A percentile compares a stretch with the other conserved stretches of the same genome.
These are phyloP conservation scores for Scolecobasidium constrictum DNA, from an alignment of 2,329 filamentous ascomycete genomes.

Conservation along the genomic window DNA sequence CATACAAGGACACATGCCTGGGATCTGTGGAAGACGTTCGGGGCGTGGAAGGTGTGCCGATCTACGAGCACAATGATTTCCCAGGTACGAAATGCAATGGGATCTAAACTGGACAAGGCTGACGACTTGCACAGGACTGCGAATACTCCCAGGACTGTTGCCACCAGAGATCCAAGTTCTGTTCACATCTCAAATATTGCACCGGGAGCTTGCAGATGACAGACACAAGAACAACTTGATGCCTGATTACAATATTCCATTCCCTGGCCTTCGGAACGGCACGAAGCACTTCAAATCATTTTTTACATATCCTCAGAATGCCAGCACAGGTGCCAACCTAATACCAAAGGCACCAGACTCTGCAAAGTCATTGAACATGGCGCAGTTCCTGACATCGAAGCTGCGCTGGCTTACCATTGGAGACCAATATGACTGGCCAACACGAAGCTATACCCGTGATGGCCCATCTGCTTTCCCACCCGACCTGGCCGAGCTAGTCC, in stretches of 20 bases:
- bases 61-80: conserved; percentile 8
- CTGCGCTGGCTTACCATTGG: conserved; percentile 92
- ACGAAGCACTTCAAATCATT: conserved; percentile 23
- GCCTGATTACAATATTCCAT: conserved; percentile 63
- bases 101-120: neutral
- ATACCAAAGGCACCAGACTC: conserved; percentile 37
- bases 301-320: conserved; percentile 23
- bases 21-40: neutral
- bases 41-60: neutral
- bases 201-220: conserved; percentile 63
- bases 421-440: conserved; percentile 93
- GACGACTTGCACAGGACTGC: conserved; percentile 49
- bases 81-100: conserved; percentile 1
- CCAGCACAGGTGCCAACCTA: conserved; percentile 39
- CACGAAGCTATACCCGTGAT: conserved; percentile 63
- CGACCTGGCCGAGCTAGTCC: conserved; percentile 60
- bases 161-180: conserved; percentile 56
- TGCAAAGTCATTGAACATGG: conserved; percentile 58
- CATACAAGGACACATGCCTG: neutral
- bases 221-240: conserved; percentile 83
- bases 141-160: conserved; percentile 65
- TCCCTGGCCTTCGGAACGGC: conserved; percentile 31
- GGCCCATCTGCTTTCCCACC: conserved; percentile 59
- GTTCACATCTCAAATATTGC: conserved; percentile 64
- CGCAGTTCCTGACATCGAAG: conserved; percentile 64